phyloP scores from a whole-genome alignment of 768 basidiomycete species.

The Hygrophoropsis aurantiaca region DNA sequence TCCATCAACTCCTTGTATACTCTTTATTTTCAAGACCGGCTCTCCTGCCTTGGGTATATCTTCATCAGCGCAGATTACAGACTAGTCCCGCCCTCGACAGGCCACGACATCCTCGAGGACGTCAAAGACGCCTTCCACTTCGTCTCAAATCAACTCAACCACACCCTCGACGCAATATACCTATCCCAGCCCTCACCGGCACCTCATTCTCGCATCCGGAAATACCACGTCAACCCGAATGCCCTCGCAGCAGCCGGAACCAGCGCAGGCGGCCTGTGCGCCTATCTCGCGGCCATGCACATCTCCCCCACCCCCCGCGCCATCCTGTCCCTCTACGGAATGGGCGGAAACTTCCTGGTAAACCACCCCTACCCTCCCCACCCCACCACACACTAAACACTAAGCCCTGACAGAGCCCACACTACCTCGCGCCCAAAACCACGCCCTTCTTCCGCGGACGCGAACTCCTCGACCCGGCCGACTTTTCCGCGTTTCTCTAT shows the following conservation, averaged over 20 bases:
- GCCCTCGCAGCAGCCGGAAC: slow-evolving; percentile 54
- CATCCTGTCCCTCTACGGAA: slow-evolving; percentile 57
- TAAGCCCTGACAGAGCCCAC: slow-evolving; percentile 42
- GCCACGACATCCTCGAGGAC: slow-evolving; percentile 58
- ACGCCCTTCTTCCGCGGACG: slow-evolving; percentile 53
- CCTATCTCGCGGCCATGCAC: slow-evolving; percentile 59
- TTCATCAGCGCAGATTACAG: slow-evolving; percentile 68
- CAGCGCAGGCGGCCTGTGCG: slow-evolving; percentile 64
- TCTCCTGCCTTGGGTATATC: slow-evolving; percentile 45
- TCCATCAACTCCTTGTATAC: background rate
- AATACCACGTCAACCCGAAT: slow-evolving; percentile 40
- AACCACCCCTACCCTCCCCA: background rate
- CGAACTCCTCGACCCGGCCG: slow-evolving; percentile 50
- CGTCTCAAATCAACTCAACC: slow-evolving; percentile 27
- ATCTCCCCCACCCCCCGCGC: slow-evolving; percentile 53
- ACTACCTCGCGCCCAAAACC: slow-evolving; percentile 49
- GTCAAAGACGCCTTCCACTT: slow-evolving; percentile 56
- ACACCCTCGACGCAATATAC: slow-evolving; percentile 8
- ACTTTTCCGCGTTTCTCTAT: slow-evolving; percentile 48
- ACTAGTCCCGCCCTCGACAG: slow-evolving; percentile 50
- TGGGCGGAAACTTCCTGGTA: slow-evolving; percentile 60
- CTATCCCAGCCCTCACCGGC: background rate
- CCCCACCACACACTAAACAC: background rate
- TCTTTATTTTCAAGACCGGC: slow-evolving; percentile 37
- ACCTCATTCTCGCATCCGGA: background rate